Conservation (phyloP, 164 flowering plant species). For the Houttuynia cordata region DNA sequence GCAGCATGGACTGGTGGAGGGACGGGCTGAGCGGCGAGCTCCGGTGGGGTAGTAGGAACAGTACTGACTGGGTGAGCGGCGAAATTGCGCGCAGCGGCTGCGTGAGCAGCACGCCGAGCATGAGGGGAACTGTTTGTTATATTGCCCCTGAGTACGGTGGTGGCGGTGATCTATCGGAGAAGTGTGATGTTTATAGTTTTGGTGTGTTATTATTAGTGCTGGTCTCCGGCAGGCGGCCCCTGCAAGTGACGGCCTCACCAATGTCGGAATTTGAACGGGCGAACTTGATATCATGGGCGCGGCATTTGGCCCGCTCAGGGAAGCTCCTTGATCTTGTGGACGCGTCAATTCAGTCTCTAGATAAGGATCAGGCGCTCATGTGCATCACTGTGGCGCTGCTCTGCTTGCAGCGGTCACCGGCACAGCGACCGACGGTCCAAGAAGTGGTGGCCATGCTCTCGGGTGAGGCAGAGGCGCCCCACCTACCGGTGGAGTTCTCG, state of each 20-base stretch:
- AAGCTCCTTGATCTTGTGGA: conserved; percentile 84
- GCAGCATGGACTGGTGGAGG: conserved; percentile 83
- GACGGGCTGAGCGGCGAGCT: conserved; percentile 73
- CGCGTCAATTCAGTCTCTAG: conserved; percentile 39
- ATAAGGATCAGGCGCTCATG: conserved; percentile 54
- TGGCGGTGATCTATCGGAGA: conserved; percentile 54
- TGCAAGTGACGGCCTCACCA: conserved; percentile 87
- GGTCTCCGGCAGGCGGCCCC: conserved; percentile 81
- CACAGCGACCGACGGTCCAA: conserved; percentile 55
- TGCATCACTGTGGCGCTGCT: conserved; percentile 81
- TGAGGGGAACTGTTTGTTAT: conserved; percentile 97
- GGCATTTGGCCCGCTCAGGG: conserved; percentile 68
- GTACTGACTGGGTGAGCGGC: conserved; percentile 50
- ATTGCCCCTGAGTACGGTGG: conserved; percentile 92
- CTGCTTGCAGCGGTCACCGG: conserved; percentile 75
- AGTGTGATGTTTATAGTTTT: conserved; percentile 84
- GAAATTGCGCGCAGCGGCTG: conserved; percentile 84
- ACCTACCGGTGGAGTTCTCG: conserved; percentile 75
- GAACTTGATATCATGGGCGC: conserved; percentile 80
- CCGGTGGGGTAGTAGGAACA: conserved; percentile 30
- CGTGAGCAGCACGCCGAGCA: conserved; percentile 87
- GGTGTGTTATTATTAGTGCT: conserved; percentile 79
- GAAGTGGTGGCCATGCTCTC: conserved; percentile 74
- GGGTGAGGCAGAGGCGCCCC: conserved; percentile 63
- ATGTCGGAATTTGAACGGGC: conserved; percentile 90